A percentile compares a stretch with the other conserved stretches of the same genome.
phyloP scores from a whole-genome alignment of 164 flowering plant species.

The Warburgia ugandensis region DNA sequence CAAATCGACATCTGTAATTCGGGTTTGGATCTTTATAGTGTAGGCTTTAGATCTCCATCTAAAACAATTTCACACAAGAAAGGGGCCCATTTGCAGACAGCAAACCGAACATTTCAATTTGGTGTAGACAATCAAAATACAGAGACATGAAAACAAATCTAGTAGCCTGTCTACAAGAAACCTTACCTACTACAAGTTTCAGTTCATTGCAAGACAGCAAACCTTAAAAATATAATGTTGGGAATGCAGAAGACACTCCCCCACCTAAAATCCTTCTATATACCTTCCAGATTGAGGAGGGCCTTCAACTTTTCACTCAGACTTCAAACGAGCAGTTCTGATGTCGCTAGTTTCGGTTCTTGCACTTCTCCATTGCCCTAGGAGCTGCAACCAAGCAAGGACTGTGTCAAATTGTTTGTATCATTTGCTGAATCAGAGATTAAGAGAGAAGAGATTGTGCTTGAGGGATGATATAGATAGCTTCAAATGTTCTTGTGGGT shows the following conservation, averaged over 20 bases:
- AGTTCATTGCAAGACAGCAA: conserved; percentile 20
- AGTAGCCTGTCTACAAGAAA: conserved; percentile 11
- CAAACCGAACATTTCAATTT: conserved; percentile 37
- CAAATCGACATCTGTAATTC: background rate
- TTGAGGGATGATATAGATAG: background rate
- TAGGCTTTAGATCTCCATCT: background rate
- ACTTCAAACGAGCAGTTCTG: background rate
- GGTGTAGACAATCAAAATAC: conserved; percentile 25
- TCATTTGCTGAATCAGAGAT: background rate
- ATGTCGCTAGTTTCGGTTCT: conserved; percentile 31
- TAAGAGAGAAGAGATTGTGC: background rate
- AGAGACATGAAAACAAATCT: conserved; percentile 10
- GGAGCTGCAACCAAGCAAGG: conserved; percentile 41
- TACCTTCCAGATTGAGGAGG: background rate
- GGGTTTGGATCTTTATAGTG: background rate
- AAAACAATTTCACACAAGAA: background rate
- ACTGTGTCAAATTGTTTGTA: background rate
- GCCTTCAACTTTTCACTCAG: conserved; percentile 1
- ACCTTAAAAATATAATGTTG: conserved; percentile 13
- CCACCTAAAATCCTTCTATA: background rate
- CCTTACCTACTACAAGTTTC: conserved; percentile 13
- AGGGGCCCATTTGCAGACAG: conserved; percentile 15
- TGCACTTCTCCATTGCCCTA: conserved; percentile 66
- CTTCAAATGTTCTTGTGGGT: background rate
- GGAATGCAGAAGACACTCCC: conserved; percentile 2